A percentile compares a stretch with the other conserved stretches of the same genome.
phyloP scores from a whole-genome alignment of 1,284 basidiomycete genomes.

The Wallemia ichthyophaga region DNA sequence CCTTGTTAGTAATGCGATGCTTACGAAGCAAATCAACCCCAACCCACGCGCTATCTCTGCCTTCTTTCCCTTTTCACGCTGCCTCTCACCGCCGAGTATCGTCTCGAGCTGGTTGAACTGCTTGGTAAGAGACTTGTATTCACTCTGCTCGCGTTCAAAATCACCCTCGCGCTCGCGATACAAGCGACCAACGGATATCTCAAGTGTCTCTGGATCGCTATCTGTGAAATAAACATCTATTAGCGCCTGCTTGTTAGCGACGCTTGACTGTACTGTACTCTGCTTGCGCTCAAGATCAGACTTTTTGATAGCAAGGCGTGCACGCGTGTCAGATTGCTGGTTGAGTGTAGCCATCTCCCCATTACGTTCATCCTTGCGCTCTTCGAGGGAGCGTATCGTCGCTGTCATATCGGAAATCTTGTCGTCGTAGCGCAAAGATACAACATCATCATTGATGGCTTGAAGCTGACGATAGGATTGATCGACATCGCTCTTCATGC shows the following conservation, averaged over 20 bases:
- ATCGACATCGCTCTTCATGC: constrained; percentile 26
- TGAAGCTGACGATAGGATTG: constrained; percentile 8
- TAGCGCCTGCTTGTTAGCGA: background rate
- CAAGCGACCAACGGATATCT: constrained; percentile 21
- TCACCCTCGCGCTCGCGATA: background rate
- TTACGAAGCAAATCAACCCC: background rate
- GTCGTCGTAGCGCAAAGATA: constrained; percentile 33
- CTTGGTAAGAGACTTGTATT: constrained; percentile 3
- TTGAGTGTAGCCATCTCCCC: constrained; percentile 41
- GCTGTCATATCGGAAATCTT: constrained; percentile 29
- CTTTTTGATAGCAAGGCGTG: constrained; percentile 46
- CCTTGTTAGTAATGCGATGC: constrained; percentile 3
- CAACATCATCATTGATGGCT: constrained; percentile 28
- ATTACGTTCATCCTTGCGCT: constrained; percentile 36
- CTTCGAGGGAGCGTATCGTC: constrained; percentile 32
- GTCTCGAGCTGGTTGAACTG: constrained; percentile 30
- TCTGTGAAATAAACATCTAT: constrained; percentile 23
- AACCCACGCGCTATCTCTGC: constrained; percentile 20
- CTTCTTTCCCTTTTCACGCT: constrained; percentile 30
- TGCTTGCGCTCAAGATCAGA: constrained; percentile 33
- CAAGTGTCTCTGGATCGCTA: constrained; percentile 29
- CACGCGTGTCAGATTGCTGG: constrained; percentile 49
- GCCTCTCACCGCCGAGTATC: constrained; percentile 26
- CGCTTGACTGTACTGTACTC: constrained; percentile 27
- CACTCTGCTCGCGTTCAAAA: background rate